Base-by-base conservation (phyloP, 2,329 filamentous ascomycete species). In the Colletotrichum tropicicola region DNA sequence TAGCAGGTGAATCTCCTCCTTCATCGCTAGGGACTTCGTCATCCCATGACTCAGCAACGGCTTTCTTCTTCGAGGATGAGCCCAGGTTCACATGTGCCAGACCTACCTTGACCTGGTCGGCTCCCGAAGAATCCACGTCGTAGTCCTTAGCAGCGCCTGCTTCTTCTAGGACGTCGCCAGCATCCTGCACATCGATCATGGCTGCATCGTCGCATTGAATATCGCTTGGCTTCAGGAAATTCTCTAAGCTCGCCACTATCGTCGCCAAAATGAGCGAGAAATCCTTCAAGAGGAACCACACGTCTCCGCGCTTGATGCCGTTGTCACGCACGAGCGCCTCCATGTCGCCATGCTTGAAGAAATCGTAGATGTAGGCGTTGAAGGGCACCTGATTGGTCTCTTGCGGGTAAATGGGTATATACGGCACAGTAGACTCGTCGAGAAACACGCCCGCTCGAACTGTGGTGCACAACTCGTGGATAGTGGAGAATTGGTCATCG, bases 321-420 rank as follows among this genome's bases (percentile, higher is more conserved):
- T 95, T 94, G 28, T 88, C 90, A 0, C 75, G 78, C 12, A 86
- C 85, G 3, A 94, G 78, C 0, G 87, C 84, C 1, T 81, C 73
- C 21, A 89, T 74, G 71, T 90, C 87, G 4, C 91, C 91, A 70
- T 94, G 89, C 75, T 88, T 91, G 82, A 87, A 94, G 76, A 94
- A 95, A 74, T 94, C 91, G 65, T 90, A 88, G 1, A 94, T 77
- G 71, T 92, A 92, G 0, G 89, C 88, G 68, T 92, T 92, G 65
- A 89, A 81, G 0, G 85, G 85, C 12, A 75, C 73, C 8, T 65
- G 75, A 67, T 60, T 53, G 3, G 82, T 80, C 56, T 90, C 86
- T 25, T 88, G 79, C 0, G 87, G 86, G 69, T 85, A 85, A 10
- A 92, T 77, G 5, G 83, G 82, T 5, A 94, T 82, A 72, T 91